Conservation (phyloP, 2,329 filamentous ascomycete species). For the Penicillium aurantiogriseum region DNA sequence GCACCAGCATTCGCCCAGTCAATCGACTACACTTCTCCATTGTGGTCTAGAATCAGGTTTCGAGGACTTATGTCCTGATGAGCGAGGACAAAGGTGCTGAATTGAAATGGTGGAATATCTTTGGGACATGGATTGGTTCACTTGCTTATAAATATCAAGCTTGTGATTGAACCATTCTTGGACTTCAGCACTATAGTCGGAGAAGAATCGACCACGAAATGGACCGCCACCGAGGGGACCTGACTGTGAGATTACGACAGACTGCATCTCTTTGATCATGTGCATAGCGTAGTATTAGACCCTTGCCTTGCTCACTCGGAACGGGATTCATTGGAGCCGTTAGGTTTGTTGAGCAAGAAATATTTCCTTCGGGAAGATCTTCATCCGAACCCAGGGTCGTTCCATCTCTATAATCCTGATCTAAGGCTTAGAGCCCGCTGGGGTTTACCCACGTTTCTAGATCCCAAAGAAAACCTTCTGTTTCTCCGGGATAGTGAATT, state of each 20-base stretch:
- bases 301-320: neutral
- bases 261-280: conserved; percentile 26
- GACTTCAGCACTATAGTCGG: conserved; percentile 22
- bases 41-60: conserved; percentile 18
- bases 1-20: conserved; percentile 24
- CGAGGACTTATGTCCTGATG: conserved; percentile 23
- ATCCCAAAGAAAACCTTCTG: too few species aligned
- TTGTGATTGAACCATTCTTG: conserved; percentile 31
- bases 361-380: neutral
- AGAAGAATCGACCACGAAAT: conserved; percentile 23
- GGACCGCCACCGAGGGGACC: conserved; percentile 20
- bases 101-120: conserved; percentile 16
- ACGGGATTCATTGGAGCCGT: neutral
- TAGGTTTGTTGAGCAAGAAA: neutral
- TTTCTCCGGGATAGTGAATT: too few species aligned
- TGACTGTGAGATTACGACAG: conserved; percentile 6
- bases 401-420: too few species aligned
- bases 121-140: conserved; percentile 11
- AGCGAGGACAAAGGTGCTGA: conserved; percentile 19
- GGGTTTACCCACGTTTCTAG: too few species aligned
- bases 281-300: conserved; percentile 8
- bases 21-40: conserved; percentile 16
- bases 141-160: conserved; percentile 22
- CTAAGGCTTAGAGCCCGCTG: too few species aligned
- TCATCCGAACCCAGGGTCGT: too few species aligned